Percentiles rank a stretch among this genome's conserved stretches.
These are phyloP conservation scores for Tuber aestivum DNA, from an alignment of 495 filamentous ascomycete species.

Conservation along the genomic window DNA sequence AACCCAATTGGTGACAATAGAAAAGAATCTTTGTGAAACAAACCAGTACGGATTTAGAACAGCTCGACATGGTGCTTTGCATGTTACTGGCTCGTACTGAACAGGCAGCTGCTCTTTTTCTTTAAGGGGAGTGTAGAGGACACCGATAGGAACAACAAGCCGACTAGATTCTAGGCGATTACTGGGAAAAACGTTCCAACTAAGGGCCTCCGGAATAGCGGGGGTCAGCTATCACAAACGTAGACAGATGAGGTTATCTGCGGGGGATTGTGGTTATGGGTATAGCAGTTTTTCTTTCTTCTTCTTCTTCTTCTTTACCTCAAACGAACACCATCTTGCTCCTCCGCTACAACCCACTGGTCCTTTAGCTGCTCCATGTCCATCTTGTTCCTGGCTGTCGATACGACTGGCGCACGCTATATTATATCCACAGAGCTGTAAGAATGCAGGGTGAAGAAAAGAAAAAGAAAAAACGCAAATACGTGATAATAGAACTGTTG, in stretches of 20 bases:
- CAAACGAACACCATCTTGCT: constrained; percentile 90
- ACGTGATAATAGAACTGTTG: not conserved
- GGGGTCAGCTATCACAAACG: not conserved
- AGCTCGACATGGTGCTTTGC: constrained; percentile 91
- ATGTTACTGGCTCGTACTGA: constrained; percentile 95
- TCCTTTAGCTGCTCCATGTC: constrained; percentile 84
- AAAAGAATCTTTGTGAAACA: constrained; percentile 28
- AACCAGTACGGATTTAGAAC: constrained; percentile 97
- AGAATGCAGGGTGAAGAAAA: not conserved
- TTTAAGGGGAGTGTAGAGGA: constrained; percentile 92
- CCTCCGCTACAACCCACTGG: constrained; percentile 94
- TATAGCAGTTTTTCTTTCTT: too few relatives aligned
- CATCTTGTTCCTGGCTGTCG: constrained; percentile 48
- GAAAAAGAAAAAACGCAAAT: not conserved
- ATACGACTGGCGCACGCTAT: constrained; percentile 21
- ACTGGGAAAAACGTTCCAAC: constrained; percentile 98
- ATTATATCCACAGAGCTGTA: constrained; percentile 1
- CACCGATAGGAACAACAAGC: constrained; percentile 94
- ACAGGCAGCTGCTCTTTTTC: constrained; percentile 88
- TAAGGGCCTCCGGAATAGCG: constrained; percentile 18
- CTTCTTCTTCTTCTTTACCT: constrained; percentile 46
- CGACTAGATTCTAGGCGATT: constrained; percentile 98
- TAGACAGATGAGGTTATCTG: not conserved
- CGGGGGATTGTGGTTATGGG: not conserved
- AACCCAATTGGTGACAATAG: constrained; percentile 13